Base-by-base conservation (phyloP, 169 alveolate species). In the Amoebophrya sp. region DNA sequence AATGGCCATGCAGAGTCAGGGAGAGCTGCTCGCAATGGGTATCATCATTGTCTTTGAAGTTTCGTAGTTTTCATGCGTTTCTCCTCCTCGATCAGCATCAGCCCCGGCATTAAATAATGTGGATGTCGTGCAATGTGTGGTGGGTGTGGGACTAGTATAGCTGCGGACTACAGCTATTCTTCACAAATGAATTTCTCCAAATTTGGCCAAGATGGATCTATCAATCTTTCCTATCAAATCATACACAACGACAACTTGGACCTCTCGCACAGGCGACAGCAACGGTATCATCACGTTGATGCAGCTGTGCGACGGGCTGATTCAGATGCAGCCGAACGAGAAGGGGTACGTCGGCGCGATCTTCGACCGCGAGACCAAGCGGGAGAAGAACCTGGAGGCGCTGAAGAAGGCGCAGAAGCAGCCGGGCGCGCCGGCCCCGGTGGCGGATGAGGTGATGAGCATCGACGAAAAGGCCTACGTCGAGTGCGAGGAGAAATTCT, bases 231-330 rank as follows among this genome's bases (percentile, higher is more conserved):
- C n/a, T n/a, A n/a, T n/a, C n/a, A n/a, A n/a, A n/a, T n/a, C n/a
- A n/a, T n/a, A n/a, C n/a, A n/a, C n/a, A n/a, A n/a, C n/a, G n/a
- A n/a, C n/a, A n/a, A n/a, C n/a, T n/a, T n/a, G n/a, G n/a, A n/a
- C n/a, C n/a, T n/a, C n/a, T n/a, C n/a, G n/a, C 4, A 42, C 34
- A 58, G 78, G 78, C 78, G 78, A 58, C 78, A 58, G 78, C 78
- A 58, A 58, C 78, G 78, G 78, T 58, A n/a, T 58, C 78, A 58
- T 58, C 34, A 58, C 78, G 78, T n/a, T 58, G 78, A 58, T 58
- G 78, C 78, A 58, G 78, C 23, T 58, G 78, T 58, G 78, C 78
- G 78, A 58, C 78, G 78, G 78, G 0, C 78, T 58, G 39, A 58
- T 58, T 2, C 26, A 58, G 39, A 16, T n/a, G 78, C 78, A 58